A percentile compares a stretch with the other conserved stretches of the same genome.
phyloP scores from a whole-genome alignment of 306 rosid species.

The Casuarina cunninghamiana region DNA sequence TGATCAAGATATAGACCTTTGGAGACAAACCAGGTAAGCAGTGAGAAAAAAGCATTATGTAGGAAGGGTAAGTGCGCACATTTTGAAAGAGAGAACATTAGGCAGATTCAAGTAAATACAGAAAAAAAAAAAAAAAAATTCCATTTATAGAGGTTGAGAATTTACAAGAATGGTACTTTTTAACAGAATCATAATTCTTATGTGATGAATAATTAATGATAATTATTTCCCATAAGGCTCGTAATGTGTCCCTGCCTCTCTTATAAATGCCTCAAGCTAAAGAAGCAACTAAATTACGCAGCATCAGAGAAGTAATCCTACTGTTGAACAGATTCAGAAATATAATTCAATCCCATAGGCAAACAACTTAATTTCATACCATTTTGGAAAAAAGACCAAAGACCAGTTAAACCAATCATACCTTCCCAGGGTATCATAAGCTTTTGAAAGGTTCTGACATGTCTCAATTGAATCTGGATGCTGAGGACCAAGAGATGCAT shows the following conservation, averaged over 20 bases:
- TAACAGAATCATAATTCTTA: not conserved
- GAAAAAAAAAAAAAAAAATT: not conserved
- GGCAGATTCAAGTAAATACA: not conserved
- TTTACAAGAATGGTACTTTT: not conserved
- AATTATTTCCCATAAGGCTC: not conserved
- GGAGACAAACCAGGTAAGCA: not conserved
- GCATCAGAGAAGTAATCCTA: not conserved
- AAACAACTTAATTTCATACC: slow-evolving; percentile 26
- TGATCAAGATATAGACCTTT: not conserved
- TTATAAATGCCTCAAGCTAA: not conserved
- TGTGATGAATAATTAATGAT: not conserved
- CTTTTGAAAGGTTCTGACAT: slow-evolving; percentile 88
- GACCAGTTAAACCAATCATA: slow-evolving; percentile 35
- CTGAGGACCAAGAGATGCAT: slow-evolving; percentile 88
- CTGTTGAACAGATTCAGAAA: slow-evolving; percentile 9
- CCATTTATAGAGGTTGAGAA: not conserved
- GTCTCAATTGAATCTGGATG: slow-evolving; percentile 82
- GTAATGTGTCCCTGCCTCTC: not conserved
- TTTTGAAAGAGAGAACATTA: not conserved
- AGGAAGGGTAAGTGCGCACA: not conserved
- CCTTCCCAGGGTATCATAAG: slow-evolving; percentile 79
- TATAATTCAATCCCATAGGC: slow-evolving; percentile 1
- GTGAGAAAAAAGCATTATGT: not conserved
- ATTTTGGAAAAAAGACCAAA: slow-evolving; percentile 4
- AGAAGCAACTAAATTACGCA: not conserved